These are phyloP conservation scores for Carex arenaria DNA, from an alignment of 202 grass and related monocot genomes.

Conservation along the genomic window DNA sequence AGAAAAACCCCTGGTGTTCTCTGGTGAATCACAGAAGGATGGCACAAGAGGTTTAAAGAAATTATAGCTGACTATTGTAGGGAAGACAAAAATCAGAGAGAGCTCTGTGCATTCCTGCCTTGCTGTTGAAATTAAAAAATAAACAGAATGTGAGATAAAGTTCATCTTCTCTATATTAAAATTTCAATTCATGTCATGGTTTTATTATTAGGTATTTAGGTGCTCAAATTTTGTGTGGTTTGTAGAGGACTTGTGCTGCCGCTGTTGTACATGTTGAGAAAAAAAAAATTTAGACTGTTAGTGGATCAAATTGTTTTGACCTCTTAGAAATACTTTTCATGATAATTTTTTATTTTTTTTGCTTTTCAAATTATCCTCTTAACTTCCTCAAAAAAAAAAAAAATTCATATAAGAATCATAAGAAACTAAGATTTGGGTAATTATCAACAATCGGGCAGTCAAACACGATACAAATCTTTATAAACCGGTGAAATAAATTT, in stretches of 20 bases:
- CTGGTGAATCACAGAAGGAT: not conserved
- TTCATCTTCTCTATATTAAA: not conserved
- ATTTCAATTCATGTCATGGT: not conserved
- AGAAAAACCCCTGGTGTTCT: not conserved
- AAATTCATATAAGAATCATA: not conserved
- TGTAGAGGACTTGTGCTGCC: not conserved
- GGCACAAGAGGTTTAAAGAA: slow-evolving; percentile 9
- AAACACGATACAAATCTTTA: not conserved
- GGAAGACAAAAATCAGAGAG: slow-evolving; percentile 10
- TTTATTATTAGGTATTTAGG: not conserved
- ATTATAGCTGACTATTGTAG: slow-evolving; percentile 13
- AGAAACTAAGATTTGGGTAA: not conserved
- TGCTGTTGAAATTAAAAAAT: not conserved
- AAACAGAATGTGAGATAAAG: not conserved
- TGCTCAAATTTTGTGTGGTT: not conserved
- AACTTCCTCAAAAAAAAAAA: too few relatives aligned
- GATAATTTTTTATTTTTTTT: not conserved
- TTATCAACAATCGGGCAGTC: not conserved
- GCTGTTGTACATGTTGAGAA: not conserved
- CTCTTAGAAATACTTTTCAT: not conserved
- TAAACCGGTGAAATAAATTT: too few relatives aligned
- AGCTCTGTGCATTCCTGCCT: not conserved
- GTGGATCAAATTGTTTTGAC: not conserved
- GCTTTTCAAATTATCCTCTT: too few relatives aligned
- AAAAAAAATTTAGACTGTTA: not conserved